Evolutionary conservation across 1,284 basidiomycete species (phyloP), one percentile per base, ranked within the genome.

Genomic region (Ganoderma sinense): DNA sequence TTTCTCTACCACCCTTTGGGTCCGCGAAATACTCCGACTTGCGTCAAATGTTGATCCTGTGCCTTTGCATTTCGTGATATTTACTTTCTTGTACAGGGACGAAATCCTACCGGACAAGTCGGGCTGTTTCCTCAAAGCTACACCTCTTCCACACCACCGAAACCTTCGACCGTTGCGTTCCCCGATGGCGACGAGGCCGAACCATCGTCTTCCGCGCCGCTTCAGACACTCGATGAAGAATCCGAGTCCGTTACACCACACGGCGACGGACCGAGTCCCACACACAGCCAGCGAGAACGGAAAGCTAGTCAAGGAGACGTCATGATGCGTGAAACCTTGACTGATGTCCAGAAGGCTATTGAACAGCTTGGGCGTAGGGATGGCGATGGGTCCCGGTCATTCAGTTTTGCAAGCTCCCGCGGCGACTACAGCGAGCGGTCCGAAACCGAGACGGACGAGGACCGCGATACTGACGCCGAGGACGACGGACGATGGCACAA

Each of bases 51-150:
- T 33, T 33, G 33, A 29, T 29, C 6, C 11, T 5, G 23, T 11
- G 48, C n/a, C n/a, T n/a, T n/a, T n/a, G n/a, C n/a, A n/a, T 23
- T 51, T 11, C 5, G 26, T 11, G 53, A 56, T 56, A 65, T 70
- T 68, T 69, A 64, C 71, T 66, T 68, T 36, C n/a, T 62, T 64
- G 66, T 76, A 45, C 81, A 97, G 94, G 97, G 97, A 51, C 92
- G 92, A 55, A 98, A 97, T 80, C 80, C 88, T 18, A 85, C 88
- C 36, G 97, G 97, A 6, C 92, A 93, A 79, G 84, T 89, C 36
- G 97, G 97, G 11, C 85, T 99, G 11, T 99, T 99, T 78, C 98
- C 97, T 3, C 89, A 94, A 75, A 93, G 91, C 71, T 99, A 99
- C 80, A 98, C 97, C 2, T 87, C 93, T 0, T 82, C 89, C 5